Conservation (phyloP, 192 early-diverging fungal genomes). For the Geranomyces variabilis region DNA sequence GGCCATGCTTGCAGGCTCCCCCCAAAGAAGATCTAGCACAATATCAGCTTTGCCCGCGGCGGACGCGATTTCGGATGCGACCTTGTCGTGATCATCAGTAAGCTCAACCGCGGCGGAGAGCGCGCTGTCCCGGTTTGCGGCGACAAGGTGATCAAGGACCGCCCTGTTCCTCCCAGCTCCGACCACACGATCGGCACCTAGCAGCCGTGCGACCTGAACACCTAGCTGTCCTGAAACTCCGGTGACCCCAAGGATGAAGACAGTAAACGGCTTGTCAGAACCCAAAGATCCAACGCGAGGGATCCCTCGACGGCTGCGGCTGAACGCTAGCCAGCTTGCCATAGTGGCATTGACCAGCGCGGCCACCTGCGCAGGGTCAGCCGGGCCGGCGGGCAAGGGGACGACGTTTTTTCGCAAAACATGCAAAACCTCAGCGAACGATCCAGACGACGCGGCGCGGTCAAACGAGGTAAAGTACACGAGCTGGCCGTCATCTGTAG, state of each 20-base stretch:
- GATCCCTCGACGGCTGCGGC: neutral
- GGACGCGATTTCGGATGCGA: neutral
- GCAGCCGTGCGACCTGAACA: neutral
- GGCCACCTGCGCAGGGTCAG: neutral
- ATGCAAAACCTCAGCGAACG: too few relatives aligned
- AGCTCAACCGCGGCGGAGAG: neutral
- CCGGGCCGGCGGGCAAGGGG: too few relatives aligned
- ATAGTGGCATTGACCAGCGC: too few relatives aligned
- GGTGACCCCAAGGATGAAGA: neutral
- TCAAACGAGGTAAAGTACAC: neutral
- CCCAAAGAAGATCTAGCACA: too few relatives aligned
- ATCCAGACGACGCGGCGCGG: neutral
- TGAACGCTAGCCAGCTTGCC: neutral
- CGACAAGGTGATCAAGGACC: neutral
- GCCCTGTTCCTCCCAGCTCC: neutral
- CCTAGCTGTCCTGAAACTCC: neutral
- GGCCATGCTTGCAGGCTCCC: too few relatives aligned
- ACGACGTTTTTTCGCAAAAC: too few relatives aligned
- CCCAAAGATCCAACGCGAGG: neutral
- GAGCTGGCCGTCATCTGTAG: neutral
- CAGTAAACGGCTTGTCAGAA: neutral
- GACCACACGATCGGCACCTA: neutral
- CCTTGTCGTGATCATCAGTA: neutral
- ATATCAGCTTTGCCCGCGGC: neutral
- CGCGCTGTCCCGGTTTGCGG: neutral